Evolutionary conservation across 2,329 filamentous ascomycete species (phyloP), one percentile per base, ranked within the genome.

Genomic region (Verticillium nubilum): DNA sequence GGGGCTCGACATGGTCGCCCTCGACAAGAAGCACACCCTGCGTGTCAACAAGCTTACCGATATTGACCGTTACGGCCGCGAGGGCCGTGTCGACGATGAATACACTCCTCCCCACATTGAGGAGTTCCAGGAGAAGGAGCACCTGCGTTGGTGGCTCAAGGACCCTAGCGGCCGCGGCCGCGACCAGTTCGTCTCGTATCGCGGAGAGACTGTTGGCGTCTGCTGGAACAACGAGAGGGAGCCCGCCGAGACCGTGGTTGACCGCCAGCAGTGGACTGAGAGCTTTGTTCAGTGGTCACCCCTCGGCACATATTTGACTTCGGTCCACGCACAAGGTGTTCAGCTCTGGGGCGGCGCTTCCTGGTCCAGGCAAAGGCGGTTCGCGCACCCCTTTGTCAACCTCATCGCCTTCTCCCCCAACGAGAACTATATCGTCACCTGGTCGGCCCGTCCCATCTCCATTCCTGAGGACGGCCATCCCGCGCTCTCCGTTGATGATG

Each of bases 161-260:
- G 95, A 99, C 71, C 81, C 88, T 60, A 80, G 80, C 59, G 86
- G 82, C 58, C 92, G 92, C 66, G 92, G 92, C 66, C 88, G 95
- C 63, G 95, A 99, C 73, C 94, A 99, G 80, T 95, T 98, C 69
- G 91, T 91, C 73, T 92, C 98, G 86, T 97, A 90, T 81, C 88
- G 91, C 58, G 90, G 88, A 67, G 95, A 99, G 58, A 89, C 88
- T 63, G 95, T 99, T 37, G 93, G 92, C 61, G 90, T 99, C 5
- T 97, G 90, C 82, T 99, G 94, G 94, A 98, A 98, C 80, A 96
- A 96, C 81, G 95, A 96, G 78, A 94, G 90, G 76, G 93, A 97
- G 62, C 76, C 83, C 25, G 92, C 94, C 4, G 95, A 99, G 75
- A 86, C 85, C 64, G 85, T 97, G 37, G 91, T 99, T 60, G 94